Evolutionary conservation across 495 filamentous ascomycete species (phyloP).

Genomic region (Parachaetomium inaequale): DNA sequence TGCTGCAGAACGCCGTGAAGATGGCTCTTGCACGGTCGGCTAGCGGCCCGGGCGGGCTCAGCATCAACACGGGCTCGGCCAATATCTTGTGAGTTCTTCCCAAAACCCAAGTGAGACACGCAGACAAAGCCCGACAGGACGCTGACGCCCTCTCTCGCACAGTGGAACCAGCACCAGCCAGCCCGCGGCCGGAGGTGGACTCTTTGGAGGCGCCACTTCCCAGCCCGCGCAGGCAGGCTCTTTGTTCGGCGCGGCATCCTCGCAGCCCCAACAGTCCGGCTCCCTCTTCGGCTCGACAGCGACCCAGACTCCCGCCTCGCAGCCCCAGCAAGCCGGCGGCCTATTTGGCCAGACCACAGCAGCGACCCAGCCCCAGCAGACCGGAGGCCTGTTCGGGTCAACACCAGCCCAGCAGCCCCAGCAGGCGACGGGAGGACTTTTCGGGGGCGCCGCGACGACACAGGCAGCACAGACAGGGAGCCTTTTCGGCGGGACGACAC

Average conservation of each 20-base stretch:
- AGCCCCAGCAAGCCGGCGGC: constrained; percentile 19
- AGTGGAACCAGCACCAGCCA: constrained; percentile 43
- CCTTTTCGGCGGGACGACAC: constrained; percentile 17
- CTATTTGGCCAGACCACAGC: constrained; percentile 19
- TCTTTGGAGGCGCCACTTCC: constrained; percentile 44
- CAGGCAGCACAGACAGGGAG: constrained; percentile 23
- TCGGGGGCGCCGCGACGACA: constrained; percentile 6
- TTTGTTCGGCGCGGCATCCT: constrained; percentile 43
- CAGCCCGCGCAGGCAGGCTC: constrained; percentile 39
- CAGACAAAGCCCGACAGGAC: constrained; percentile 4
- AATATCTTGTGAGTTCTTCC: constrained; percentile 57
- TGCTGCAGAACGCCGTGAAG: constrained; percentile 16
- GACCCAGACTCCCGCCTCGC: constrained; percentile 23
- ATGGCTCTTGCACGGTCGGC: constrained; percentile 56
- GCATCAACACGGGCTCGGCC: constrained; percentile 72
- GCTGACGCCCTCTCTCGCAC: constrained; percentile 13
- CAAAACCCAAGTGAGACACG: not conserved
- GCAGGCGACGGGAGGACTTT: constrained; percentile 25
- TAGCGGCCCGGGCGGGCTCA: constrained; percentile 65
- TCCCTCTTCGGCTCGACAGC: constrained; percentile 30
- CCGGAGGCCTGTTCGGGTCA: constrained; percentile 24
- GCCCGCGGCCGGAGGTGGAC: constrained; percentile 40
- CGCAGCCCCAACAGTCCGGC: constrained; percentile 44
- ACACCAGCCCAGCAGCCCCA: constrained; percentile 30
- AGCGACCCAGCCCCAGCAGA: constrained; percentile 26